Conservation (phyloP, 768 basidiomycete species). For the Trametes coccinea region DNA sequence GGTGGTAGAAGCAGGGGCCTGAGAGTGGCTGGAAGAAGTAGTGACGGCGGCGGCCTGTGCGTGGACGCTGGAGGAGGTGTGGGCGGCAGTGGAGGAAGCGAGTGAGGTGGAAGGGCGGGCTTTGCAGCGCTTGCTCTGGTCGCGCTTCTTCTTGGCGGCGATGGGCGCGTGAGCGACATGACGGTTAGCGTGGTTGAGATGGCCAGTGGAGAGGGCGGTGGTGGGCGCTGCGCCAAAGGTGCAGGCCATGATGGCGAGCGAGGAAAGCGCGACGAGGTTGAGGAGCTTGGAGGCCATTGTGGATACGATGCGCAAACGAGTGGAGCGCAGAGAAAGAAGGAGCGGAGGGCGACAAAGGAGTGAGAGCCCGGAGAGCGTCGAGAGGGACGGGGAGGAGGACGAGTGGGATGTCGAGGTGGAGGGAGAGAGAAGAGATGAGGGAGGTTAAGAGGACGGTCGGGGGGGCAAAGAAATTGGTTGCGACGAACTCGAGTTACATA, state of each 20-base stretch:
- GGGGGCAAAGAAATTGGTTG: slow-evolving; percentile 20
- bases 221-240: slow-evolving; percentile 48
- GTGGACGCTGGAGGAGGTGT: slow-evolving; percentile 12
- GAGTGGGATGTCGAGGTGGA: neutral
- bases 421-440: slow-evolving; percentile 10
- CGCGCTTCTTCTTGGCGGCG: slow-evolving; percentile 47
- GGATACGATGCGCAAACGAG: slow-evolving; percentile 1
- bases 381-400: slow-evolving; percentile 17
- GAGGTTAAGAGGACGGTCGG: slow-evolving; percentile 4
- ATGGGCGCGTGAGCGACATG: slow-evolving; percentile 44
- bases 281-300: slow-evolving; percentile 46
- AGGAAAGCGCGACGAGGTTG: slow-evolving; percentile 57
- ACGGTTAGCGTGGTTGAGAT: slow-evolving; percentile 38
- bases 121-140: slow-evolving; percentile 53
- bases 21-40: slow-evolving; percentile 4
- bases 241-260: slow-evolving; percentile 56
- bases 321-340: slow-evolving; percentile 20
- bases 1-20: slow-evolving; percentile 21
- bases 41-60: slow-evolving; percentile 14
- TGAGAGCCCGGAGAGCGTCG: slow-evolving; percentile 27
- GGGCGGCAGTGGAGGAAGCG: slow-evolving; percentile 5
- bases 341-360: slow-evolving; percentile 32
- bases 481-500: slow-evolving; percentile 23
- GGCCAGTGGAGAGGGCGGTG: slow-evolving; percentile 46
- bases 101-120: slow-evolving; percentile 39